Evolutionary conservation across 1,284 basidiomycete genomes (phyloP), one percentile per base, ranked within the genome.

Genomic region (Melampsora abietis-canadensis): DNA sequence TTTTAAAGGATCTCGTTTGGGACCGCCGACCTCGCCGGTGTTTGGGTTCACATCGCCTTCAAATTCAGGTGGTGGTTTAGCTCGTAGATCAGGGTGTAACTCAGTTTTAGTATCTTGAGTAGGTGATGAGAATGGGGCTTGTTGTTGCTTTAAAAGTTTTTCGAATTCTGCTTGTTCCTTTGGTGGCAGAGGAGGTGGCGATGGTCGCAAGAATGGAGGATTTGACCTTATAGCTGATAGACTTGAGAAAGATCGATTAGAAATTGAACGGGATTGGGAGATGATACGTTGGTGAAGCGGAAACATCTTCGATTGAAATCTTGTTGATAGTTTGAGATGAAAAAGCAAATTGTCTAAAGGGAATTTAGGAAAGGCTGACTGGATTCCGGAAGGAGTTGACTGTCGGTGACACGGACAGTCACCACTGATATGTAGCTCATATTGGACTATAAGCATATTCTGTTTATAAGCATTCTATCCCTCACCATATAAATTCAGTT

Each of bases 1-100:
- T 34, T 76, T 80, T 72, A 87, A 82, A 21, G 86, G 86, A 78
- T 87, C 85, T 21, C 82, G 81, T 80, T 87, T 87, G 1, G 86
- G 86, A 0, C 86, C 86, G 0, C 85, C 86, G 8, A 83, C 77
- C 78, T 87, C 86, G 19, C 86, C 86, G 40, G 86, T 87, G 21
- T 78, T 78, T 2, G 86, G 86, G 78, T 87, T 86, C 0, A 79
- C 78, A 10, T 86, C 85, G 4, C 86, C 86, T 68, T 85, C 83
- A 69, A 87, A 87, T 63, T 85, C 84, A 0, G 81, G 80, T 51
- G 76, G 75, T 0, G 82, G 81, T 65, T 79, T 79, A 17, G 76
- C 66, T n/a, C 82, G 77, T 17, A 81, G 80, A 65, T 84, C 82
- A 0, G 82, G 82, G 75, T 84, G 83, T 47, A 80, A 73, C 14